Conservation (phyloP, 257 asterid species). For the Solanum tarapatanum region DNA sequence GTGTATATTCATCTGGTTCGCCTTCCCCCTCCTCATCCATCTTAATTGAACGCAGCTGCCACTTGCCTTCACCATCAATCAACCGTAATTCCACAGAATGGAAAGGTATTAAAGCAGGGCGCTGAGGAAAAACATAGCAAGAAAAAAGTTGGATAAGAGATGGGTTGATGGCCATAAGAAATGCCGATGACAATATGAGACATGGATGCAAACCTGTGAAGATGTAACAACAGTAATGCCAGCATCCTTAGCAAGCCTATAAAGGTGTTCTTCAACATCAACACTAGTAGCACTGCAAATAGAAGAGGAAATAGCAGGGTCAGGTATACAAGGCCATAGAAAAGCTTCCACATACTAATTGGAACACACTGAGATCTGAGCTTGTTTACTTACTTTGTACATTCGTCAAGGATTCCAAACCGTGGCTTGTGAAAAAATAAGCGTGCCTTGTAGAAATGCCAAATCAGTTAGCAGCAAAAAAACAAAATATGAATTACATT, state of each 20-base stretch:
- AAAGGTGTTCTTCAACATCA: slow-evolving; percentile 96
- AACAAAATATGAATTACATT: background rate
- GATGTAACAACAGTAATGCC: slow-evolving; percentile 97
- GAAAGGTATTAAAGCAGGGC: slow-evolving; percentile 96
- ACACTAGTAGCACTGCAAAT: slow-evolving; percentile 89
- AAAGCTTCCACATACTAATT: background rate
- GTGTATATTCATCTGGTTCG: background rate
- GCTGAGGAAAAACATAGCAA: slow-evolving; percentile 22
- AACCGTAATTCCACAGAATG: slow-evolving; percentile 82
- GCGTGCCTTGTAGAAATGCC: slow-evolving; percentile 53
- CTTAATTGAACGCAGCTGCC: slow-evolving; percentile 89
- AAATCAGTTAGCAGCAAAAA: slow-evolving; percentile 6
- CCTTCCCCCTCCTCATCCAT: slow-evolving; percentile 22
- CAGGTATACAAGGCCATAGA: background rate
- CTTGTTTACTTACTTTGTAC: slow-evolving; percentile 71
- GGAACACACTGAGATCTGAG: background rate
- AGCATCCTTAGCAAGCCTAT: slow-evolving; percentile 61
- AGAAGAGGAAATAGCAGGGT: background rate
- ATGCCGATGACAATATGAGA: background rate
- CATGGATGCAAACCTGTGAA: slow-evolving; percentile 52
- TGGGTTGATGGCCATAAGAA: background rate
- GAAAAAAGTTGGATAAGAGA: background rate
- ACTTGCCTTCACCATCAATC: slow-evolving; percentile 97
- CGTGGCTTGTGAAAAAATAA: slow-evolving; percentile 93
- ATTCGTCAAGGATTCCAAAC: slow-evolving; percentile 89